Evolutionary conservation across 495 filamentous ascomycete genomes (phyloP).

Genomic region (Letharia columbiana): DNA sequence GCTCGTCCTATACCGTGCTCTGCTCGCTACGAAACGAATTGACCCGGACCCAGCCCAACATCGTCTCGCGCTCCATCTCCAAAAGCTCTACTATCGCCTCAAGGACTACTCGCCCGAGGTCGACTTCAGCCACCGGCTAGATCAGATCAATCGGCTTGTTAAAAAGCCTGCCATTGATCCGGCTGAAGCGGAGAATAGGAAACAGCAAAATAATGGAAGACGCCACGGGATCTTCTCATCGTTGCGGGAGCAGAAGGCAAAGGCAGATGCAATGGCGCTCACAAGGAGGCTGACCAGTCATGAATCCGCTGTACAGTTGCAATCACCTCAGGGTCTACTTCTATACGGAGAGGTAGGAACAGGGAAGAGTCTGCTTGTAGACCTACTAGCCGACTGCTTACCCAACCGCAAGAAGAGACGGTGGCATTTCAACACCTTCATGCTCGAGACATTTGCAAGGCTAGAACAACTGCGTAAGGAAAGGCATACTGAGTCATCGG

Average conservation of each 20-base stretch:
- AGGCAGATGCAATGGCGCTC: conserved; percentile 47
- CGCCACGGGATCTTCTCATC: conserved; percentile 20
- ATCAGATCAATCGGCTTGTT: conserved; percentile 41
- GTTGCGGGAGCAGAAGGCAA: conserved; percentile 31
- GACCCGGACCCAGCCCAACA: conserved; percentile 58
- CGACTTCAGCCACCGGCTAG: conserved; percentile 50
- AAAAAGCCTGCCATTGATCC: conserved; percentile 7
- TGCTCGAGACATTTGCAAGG: conserved; percentile 56
- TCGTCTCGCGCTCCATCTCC: conserved; percentile 57
- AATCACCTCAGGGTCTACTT: conserved; percentile 57
- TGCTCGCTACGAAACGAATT: conserved; percentile 51
- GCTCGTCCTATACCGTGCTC: conserved; percentile 55
- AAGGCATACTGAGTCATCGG: conserved; percentile 19
- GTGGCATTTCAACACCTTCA: conserved; percentile 72
- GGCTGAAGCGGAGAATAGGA: not conserved
- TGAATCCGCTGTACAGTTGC: conserved; percentile 52
- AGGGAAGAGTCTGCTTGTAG: conserved; percentile 62
- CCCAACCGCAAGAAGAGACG: conserved; percentile 57
- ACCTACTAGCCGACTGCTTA: conserved; percentile 58
- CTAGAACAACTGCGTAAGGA: conserved; percentile 49
- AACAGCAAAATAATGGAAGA: conserved; percentile 1
- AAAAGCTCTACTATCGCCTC: conserved; percentile 56
- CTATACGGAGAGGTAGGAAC: conserved; percentile 65
- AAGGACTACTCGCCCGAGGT: conserved; percentile 60
- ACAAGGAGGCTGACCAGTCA: conserved; percentile 50